Evolutionary conservation across 306 rosid species (phyloP).

Genomic region (Cicer judaicum): DNA sequence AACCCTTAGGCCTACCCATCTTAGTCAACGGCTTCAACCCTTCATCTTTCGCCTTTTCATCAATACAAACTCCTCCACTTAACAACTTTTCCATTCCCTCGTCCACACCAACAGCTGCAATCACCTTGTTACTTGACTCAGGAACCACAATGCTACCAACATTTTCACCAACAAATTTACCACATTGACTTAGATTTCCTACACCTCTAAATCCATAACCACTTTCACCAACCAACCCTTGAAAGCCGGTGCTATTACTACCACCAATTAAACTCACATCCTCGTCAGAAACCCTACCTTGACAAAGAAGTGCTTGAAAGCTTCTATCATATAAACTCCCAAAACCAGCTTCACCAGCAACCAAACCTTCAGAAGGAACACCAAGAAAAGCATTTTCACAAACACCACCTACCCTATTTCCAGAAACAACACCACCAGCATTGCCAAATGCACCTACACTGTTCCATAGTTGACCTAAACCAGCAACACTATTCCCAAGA

Average conservation of each 20-base stretch:
- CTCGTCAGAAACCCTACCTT: conserved; percentile 25
- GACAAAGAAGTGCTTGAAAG: conserved; percentile 42
- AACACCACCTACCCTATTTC: conserved; percentile 20
- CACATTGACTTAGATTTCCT: conserved; percentile 7
- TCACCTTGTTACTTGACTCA: conserved; percentile 35
- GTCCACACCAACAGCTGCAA: conserved; percentile 10
- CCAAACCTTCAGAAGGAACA: conserved; percentile 31
- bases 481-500: conserved; percentile 7
- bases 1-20: conserved; percentile 54
- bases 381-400: conserved; percentile 34
- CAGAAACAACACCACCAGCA: conserved; percentile 33
- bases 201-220: conserved; percentile 34
- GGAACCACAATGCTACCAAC: conserved; percentile 29
- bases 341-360: conserved; percentile 35
- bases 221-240: conserved; percentile 41
- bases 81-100: conserved; percentile 16
- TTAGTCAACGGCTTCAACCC: conserved; percentile 27
- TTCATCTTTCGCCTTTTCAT: conserved; percentile 36
- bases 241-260: conserved; percentile 31
- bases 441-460: conserved; percentile 31
- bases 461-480: conserved; percentile 45
- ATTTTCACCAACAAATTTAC: conserved; percentile 35
- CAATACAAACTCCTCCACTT: conserved; percentile 36
- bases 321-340: conserved; percentile 30
- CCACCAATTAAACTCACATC: conserved; percentile 31